Base-by-base conservation (phyloP, 1,284 basidiomycete genomes). In the Rhodofomes roseus region DNA sequence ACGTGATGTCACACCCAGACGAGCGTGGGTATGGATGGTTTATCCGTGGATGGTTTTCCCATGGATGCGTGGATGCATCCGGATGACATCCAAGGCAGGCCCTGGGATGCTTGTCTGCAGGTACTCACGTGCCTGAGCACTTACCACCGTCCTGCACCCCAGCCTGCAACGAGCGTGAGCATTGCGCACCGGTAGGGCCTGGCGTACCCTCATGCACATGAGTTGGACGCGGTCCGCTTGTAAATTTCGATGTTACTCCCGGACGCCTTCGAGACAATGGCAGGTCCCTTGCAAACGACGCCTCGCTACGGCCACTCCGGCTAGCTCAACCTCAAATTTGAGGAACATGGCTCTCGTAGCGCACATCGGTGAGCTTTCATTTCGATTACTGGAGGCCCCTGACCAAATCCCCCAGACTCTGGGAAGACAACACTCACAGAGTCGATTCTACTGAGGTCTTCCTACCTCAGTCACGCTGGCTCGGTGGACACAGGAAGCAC, bases 401-500 rank as follows among this genome's bases (percentile, higher is more conserved):
- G n/a, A n/a, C n/a, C n/a, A n/a, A n/a, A n/a, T n/a, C n/a, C n/a
- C n/a, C n/a, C 56, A 92, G 93, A 96, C 74, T 95, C 93, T 4
- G 93, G 93, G 52, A 96, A 96, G 75, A 96, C 93, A 0, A 95
- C 93, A 2, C 74, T 96, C 39, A 95, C 93, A 0, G 93, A 96
- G 76, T 93, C 92, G 11, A 89, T 96, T 27, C 79, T 96, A 18
- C 80, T 89, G 58, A 84, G 85, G 57, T 91, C 93, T 2, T 82
- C 84, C 2, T 93, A 90, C 68, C 77, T 93, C n/a, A 78, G 83
- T 20, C 74, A 79, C 31, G 81, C 91, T 2, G 93, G 93, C 8
- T 87, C 93, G 8, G 93, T 96, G 16, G 93, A 96, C 70, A 89
- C 87, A 0, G 93, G 94, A 14, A 94, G 91, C 63, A 96, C 93